Evolutionary conservation across 192 early-diverging fungal genomes (phyloP).

Genomic region (Funneliformis mosseae): DNA sequence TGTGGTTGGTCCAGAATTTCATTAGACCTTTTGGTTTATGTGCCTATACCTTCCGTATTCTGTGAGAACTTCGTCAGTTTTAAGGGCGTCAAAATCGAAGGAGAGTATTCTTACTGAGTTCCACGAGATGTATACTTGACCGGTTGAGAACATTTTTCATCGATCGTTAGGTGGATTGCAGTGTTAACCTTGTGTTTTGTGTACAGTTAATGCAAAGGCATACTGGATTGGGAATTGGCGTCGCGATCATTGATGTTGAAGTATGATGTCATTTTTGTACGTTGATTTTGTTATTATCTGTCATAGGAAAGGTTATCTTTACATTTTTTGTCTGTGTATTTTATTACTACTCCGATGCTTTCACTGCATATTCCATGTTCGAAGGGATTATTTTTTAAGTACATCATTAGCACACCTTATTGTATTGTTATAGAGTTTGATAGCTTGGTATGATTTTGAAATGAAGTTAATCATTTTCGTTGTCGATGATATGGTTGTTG

Average conservation of each 20-base stretch:
- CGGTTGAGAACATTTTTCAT: background rate
- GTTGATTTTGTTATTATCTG: background rate
- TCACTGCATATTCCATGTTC: background rate
- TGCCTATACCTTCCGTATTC: background rate
- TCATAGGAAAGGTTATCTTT: background rate
- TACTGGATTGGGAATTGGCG: constrained; percentile 16
- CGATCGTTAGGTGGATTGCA: background rate
- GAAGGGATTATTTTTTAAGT: background rate
- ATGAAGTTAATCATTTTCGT: background rate
- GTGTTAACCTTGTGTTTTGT: constrained; percentile 31
- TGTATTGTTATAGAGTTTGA: background rate
- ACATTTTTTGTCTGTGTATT: background rate
- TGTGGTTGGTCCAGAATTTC: too few relatives aligned
- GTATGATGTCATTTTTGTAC: background rate
- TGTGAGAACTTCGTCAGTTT: background rate
- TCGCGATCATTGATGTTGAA: background rate
- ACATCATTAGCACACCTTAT: background rate
- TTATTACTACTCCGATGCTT: background rate
- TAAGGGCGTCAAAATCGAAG: background rate
- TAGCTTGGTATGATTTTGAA: background rate
- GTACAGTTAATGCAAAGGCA: constrained; percentile 23
- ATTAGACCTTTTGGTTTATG: too few relatives aligned
- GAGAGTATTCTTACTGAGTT: background rate
- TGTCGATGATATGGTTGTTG: too few relatives aligned
- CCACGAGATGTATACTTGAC: constrained; percentile 4